phyloP scores from a whole-genome alignment of 2,329 filamentous ascomycete species.

The Clarireedia hainanense region DNA sequence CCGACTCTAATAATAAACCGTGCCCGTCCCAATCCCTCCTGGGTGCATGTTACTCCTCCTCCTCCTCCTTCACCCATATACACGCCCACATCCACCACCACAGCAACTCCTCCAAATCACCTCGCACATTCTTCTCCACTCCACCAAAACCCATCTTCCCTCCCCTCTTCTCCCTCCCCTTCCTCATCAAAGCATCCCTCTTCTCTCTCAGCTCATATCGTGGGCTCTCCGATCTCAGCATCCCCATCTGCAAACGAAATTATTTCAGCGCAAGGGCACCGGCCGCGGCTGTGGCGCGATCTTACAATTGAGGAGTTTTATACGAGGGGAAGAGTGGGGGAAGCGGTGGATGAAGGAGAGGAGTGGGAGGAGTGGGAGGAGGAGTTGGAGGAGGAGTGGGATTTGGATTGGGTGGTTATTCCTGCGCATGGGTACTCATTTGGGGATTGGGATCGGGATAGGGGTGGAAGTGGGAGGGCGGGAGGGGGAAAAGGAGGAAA shows the following conservation, averaged over 20 bases:
- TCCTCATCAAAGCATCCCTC: too few relatives aligned
- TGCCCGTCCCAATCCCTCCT: background rate
- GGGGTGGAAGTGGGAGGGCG: background rate
- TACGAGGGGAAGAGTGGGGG: background rate
- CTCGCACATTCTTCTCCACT: too few relatives aligned
- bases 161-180: too few relatives aligned
- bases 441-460: background rate
- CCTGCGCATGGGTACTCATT: background rate
- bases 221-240: too few relatives aligned
- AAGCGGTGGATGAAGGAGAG: background rate
- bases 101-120: background rate
- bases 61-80: background rate
- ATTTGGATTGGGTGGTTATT: background rate
- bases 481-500: background rate
- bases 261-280: too few relatives aligned
- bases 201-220: too few relatives aligned
- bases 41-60: background rate
- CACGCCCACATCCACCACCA: background rate
- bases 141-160: too few relatives aligned
- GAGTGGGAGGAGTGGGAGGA: background rate
- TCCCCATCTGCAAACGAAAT: too few relatives aligned
- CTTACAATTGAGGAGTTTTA: background rate
- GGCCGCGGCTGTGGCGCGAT: background rate
- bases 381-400: background rate
- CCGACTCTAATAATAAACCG: background rate